Conservation (phyloP, 2,329 filamentous ascomycete species). For the Penicillium sp. region DNA sequence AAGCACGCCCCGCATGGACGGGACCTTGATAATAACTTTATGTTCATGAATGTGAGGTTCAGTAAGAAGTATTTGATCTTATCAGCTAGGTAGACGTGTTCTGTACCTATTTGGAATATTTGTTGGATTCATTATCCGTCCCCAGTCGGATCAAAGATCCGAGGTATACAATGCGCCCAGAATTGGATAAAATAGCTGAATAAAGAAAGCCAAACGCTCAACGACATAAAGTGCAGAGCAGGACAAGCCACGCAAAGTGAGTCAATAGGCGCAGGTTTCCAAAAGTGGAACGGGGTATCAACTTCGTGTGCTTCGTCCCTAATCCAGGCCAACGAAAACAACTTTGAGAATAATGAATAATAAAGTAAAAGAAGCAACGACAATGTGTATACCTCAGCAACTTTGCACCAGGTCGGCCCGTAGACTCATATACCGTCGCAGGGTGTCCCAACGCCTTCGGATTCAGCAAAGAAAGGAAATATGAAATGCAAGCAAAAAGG, state of each 20-base stretch:
- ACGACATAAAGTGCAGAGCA: conserved; percentile 10
- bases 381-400: conserved; percentile 15
- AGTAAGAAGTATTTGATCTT: background rate
- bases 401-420: conserved; percentile 11
- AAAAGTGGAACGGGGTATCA: conserved; percentile 19
- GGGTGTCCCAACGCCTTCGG: conserved; percentile 24
- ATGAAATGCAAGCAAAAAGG: background rate
- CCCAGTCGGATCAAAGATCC: conserved; percentile 11
- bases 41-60: background rate
- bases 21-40: background rate
- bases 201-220: conserved; percentile 19
- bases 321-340: conserved; percentile 9
- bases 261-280: conserved; percentile 2
- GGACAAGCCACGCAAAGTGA: background rate
- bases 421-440: conserved; percentile 26
- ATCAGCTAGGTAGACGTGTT: conserved; percentile 12
- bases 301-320: conserved; percentile 20
- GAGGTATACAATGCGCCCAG: conserved; percentile 12
- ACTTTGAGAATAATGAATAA: background rate
- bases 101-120: conserved; percentile 9
- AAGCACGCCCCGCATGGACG: background rate
- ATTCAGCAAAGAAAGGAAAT: background rate
- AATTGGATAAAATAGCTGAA: conserved; percentile 7
- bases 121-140: conserved; percentile 7
- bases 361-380: background rate